phyloP scores from a whole-genome alignment of 129 eudicot genomes.

The Solidago caesia region DNA sequence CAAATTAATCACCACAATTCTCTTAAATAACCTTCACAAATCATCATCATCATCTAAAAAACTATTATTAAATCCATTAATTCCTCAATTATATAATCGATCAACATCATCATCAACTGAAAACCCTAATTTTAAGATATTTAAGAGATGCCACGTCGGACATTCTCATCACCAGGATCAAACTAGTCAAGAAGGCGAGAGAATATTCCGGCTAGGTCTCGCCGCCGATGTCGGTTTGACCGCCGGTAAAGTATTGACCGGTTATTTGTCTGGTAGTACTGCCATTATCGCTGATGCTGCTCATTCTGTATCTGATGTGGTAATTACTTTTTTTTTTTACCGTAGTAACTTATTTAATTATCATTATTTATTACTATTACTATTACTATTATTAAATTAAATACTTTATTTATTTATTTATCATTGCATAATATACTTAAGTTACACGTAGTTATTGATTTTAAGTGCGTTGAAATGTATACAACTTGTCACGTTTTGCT shows the following conservation, averaged over 20 bases:
- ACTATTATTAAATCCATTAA: slow-evolving; percentile 16
- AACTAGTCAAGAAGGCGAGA: slow-evolving; percentile 67
- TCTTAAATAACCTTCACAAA: neutral
- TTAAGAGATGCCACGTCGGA: slow-evolving; percentile 74
- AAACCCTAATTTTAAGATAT: slow-evolving; percentile 45
- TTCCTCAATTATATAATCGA: slow-evolving; percentile 35
- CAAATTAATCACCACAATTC: too few relatives aligned
- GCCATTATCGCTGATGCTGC: slow-evolving; percentile 98
- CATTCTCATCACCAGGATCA: slow-evolving; percentile 55
- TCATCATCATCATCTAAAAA: neutral
- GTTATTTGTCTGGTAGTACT: slow-evolving; percentile 90
- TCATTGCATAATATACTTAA: too few relatives aligned
- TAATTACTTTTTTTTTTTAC: too few relatives aligned
- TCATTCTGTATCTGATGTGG: slow-evolving; percentile 43
- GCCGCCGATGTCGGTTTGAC: slow-evolving; percentile 84
- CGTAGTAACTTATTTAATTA: too few relatives aligned
- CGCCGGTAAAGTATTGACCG: slow-evolving; percentile 72
- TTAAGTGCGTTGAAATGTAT: too few relatives aligned
- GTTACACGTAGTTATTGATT: too few relatives aligned
- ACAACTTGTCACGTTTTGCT: too few relatives aligned
- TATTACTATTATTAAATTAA: too few relatives aligned
- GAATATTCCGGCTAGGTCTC: slow-evolving; percentile 76
- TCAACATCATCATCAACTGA: slow-evolving; percentile 9
- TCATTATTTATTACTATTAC: too few relatives aligned
- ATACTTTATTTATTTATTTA: too few relatives aligned